These are phyloP conservation scores for Dissoconium aciculare DNA, from an alignment of 2,329 filamentous ascomycete species.

Conservation along the genomic window DNA sequence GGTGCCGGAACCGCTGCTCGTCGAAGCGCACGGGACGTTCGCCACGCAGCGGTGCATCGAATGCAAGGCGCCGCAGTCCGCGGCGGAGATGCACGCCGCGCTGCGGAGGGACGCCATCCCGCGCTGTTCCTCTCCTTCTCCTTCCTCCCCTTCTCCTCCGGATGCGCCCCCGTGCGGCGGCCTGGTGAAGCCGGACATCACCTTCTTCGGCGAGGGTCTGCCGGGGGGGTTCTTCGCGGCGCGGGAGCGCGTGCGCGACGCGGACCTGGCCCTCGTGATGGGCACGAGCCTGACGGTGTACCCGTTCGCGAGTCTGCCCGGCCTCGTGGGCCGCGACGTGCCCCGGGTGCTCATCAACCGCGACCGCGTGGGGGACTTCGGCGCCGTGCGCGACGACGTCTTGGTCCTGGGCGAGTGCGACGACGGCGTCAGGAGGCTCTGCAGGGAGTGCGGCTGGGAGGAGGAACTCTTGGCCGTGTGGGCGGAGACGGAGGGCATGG, in stretches of 20 bases:
- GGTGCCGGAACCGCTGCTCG: conserved; percentile 62
- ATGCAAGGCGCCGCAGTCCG: conserved; percentile 56
- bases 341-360: conserved; percentile 80
- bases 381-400: conserved; percentile 68
- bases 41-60: conserved; percentile 84
- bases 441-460: conserved; percentile 67
- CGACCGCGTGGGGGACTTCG: conserved; percentile 67
- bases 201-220: conserved; percentile 75
- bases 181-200: conserved; percentile 83
- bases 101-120: conserved; percentile 58
- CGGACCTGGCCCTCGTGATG: conserved; percentile 71
- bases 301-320: conserved; percentile 72
- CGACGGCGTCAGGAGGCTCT: conserved; percentile 60
- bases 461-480: conserved; percentile 69
- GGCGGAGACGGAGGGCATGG: conserved; percentile 46
- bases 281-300: conserved; percentile 80
- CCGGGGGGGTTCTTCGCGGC: conserved; percentile 51
- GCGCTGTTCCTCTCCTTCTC: too few relatives aligned
- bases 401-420: conserved; percentile 73
- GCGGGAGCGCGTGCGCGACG: conserved; percentile 39
- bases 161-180: conserved; percentile 47
- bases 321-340: conserved; percentile 42
- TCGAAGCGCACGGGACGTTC: conserved; percentile 94
- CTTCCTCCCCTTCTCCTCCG: too few relatives aligned
- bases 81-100: conserved; percentile 57